Evolutionary conservation across 352 stramenopile species (phyloP).

Genomic region (Thalassiosira delicatula): DNA sequence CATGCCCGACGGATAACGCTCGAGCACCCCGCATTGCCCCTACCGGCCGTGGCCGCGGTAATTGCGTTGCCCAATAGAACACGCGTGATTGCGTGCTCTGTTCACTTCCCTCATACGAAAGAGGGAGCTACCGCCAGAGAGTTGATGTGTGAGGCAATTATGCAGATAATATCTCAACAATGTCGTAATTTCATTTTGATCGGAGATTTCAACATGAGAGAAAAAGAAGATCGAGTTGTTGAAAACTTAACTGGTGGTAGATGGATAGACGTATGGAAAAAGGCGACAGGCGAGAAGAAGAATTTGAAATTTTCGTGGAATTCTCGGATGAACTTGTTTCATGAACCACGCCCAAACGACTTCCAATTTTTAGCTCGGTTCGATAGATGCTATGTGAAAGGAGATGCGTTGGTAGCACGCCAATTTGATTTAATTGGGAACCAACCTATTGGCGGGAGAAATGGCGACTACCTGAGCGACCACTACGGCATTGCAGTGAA

Average conservation of each 20-base stretch:
- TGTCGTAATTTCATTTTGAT: constrained; percentile 47
- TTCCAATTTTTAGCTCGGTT: constrained; percentile 46
- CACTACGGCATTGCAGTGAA: constrained; percentile 53
- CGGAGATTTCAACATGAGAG: constrained; percentile 57
- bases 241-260: constrained; percentile 39
- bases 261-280: constrained; percentile 54
- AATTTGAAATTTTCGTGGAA: constrained; percentile 47
- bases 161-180: constrained; percentile 28
- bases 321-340: constrained; percentile 45
- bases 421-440: constrained; percentile 54
- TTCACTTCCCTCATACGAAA: constrained; percentile 45
- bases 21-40: not conserved
- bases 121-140: constrained; percentile 17
- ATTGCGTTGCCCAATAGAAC: constrained; percentile 40
- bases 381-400: constrained; percentile 47
- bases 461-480: constrained; percentile 49
- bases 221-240: constrained; percentile 27
- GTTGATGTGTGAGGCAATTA: constrained; percentile 36
- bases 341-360: constrained; percentile 14
- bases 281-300: not conserved
- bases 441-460: constrained; percentile 13
- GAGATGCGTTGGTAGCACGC: constrained; percentile 19
- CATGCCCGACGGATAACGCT: not conserved
- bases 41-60: constrained; percentile 37
- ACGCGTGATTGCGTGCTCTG: constrained; percentile 41